phyloP scores from a whole-genome alignment of 202 grass and related monocot species.

The Schoenoplectus triqueter region DNA sequence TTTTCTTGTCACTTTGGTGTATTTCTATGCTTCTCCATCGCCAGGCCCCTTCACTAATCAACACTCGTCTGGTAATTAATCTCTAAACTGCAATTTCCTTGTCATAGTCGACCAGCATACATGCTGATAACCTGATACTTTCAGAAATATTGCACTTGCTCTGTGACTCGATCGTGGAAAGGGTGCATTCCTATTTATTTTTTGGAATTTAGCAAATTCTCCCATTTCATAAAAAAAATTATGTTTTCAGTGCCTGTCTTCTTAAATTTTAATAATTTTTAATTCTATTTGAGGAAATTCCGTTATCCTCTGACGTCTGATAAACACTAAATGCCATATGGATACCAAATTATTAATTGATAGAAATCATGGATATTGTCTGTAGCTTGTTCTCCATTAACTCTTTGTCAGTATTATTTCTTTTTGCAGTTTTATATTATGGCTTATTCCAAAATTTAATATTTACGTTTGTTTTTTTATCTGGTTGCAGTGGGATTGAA shows the following conservation, averaged over 20 bases:
- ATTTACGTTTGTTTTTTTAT: neutral
- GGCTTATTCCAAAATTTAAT: neutral
- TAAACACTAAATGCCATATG: neutral
- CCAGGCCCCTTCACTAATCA: neutral
- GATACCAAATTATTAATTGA: slow-evolving; percentile 16
- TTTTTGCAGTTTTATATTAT: neutral
- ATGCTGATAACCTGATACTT: neutral
- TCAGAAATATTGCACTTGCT: too few species aligned
- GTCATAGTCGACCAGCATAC: neutral
- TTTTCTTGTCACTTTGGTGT: slow-evolving; percentile 13
- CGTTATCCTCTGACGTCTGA: neutral
- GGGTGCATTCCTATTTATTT: neutral
- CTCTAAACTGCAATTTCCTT: neutral
- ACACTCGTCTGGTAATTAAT: neutral
- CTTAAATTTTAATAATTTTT: neutral
- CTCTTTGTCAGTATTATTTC: slow-evolving; percentile 5
- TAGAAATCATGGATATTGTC: neutral
- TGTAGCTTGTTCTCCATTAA: neutral
- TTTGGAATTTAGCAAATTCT: too few species aligned
- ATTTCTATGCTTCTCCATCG: neutral
- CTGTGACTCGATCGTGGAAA: neutral
- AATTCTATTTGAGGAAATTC: neutral
- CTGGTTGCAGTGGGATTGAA: neutral
- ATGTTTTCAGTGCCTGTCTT: neutral
- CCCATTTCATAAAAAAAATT: neutral